Conservation (phyloP, 2,329 filamentous ascomycete genomes). For the Pyricularia grisea region DNA sequence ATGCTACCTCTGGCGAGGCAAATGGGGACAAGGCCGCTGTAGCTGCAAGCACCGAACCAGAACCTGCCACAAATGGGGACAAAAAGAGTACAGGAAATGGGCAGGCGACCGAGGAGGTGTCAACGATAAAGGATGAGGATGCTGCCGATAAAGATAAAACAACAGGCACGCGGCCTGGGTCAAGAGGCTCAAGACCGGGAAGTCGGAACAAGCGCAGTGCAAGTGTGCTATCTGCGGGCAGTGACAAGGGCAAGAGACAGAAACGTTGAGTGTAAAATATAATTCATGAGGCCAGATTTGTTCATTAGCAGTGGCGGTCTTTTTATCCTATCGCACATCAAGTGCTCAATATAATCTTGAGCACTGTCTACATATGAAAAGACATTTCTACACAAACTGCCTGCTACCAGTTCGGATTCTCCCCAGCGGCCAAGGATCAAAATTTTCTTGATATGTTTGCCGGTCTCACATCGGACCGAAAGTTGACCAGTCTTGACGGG, state of each 20-base stretch:
- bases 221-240: conserved; percentile 64
- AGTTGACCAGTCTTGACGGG: not conserved
- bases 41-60: not conserved
- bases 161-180: conserved; percentile 11
- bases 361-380: not conserved
- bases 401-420: not conserved
- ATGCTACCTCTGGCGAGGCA: conserved; percentile 7
- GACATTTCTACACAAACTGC: not conserved
- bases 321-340: not conserved
- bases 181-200: conserved; percentile 17
- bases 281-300: not conserved
- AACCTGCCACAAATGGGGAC: not conserved
- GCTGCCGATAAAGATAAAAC: conserved; percentile 20
- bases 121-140: conserved; percentile 15
- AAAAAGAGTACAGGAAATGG: conserved; percentile 8
- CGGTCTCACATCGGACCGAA: not conserved
- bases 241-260: conserved; percentile 55
- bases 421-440: not conserved
- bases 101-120: conserved; percentile 10
- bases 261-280: conserved; percentile 33
- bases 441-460: not conserved
- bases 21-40: conserved; percentile 8
- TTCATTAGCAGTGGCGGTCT: not conserved
- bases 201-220: conserved; percentile 68
- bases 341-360: not conserved